Base-by-base conservation (phyloP, 169 alveolate genomes). In the Plasmodium vinckei region DNA sequence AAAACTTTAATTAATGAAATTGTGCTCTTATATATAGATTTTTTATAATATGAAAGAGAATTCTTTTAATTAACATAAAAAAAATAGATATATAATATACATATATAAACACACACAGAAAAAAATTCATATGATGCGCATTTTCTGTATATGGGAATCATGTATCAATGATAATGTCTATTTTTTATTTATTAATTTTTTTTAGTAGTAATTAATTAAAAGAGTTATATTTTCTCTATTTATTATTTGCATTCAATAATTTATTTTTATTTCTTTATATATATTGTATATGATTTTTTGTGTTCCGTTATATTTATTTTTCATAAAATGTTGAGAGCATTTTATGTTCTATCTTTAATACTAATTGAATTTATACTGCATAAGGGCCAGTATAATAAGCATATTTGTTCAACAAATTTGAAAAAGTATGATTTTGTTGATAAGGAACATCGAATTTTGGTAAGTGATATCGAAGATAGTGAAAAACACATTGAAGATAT, bases 291-390 rank as follows among this genome's bases (percentile, higher is more conserved):
- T 27, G 39, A 44, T 5, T 51, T 64, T 77, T 63, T 17, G 25
- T 25, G 23, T 71, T 71, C 27, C n/a, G 15, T 39, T 71, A 23
- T 21, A 17, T 71, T 9, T 49, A 13, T 5, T 19, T 57, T 71
- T 23, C 68, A 65, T 47, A 77, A 63, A 64, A 77, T 77, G 88
- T 57, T 63, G 79, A 44, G 57, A 42, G 3, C 39, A 57, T 17
- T 63, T 63, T 77, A 64, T 64, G 88, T 77, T n/a, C 12, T 77
- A 15, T 44, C 79, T n/a, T 56, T 77, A n/a, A 77, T 77, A 9
- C 5, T 77, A 21, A 25, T 64, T 46, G 53, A 77, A n/a, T 46
- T 77, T 77, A 46, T 63, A 25, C 57, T 47, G 47, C 68, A 77
- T 9, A 64, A 77, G 10, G 77, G 42, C 7, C 42, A 77, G 7